These are phyloP conservation scores for Hamamelis virginiana DNA, from an alignment of 164 flowering plant species.

Conservation along the genomic window DNA sequence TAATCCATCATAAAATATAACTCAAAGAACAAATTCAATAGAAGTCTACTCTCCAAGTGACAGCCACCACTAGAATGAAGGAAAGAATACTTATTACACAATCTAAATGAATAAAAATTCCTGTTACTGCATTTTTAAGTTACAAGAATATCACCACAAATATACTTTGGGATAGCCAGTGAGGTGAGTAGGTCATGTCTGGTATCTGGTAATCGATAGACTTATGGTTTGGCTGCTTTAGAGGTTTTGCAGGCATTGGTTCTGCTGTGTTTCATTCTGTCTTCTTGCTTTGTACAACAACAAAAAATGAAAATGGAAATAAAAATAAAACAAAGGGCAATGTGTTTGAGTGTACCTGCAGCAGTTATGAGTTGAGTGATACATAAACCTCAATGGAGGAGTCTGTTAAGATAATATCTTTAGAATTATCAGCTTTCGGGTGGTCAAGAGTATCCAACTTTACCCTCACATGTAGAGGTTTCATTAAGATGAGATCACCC, in stretches of 20 bases:
- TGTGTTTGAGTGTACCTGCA: neutral
- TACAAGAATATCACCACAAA: neutral
- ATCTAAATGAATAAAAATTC: neutral
- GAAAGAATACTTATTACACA: neutral
- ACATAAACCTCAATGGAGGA: slow-evolving; percentile 58
- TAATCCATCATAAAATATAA: too few relatives aligned
- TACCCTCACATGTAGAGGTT: slow-evolving; percentile 62
- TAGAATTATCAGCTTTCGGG: slow-evolving; percentile 52
- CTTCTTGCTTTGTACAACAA: slow-evolving; percentile 3
- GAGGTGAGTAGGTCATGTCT: neutral
- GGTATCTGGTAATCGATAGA: neutral
- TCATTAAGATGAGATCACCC: slow-evolving; percentile 55
- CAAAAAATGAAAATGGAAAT: neutral
- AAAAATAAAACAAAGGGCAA: neutral
- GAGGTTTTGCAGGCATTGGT: neutral
- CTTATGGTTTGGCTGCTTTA: neutral
- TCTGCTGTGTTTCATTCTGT: neutral
- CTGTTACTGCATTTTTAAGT: neutral
- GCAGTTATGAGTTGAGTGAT: slow-evolving; percentile 28
- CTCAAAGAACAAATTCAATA: too few relatives aligned
- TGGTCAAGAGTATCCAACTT: slow-evolving; percentile 45
- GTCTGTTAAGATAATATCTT: slow-evolving; percentile 48
- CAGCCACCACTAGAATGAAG: neutral
- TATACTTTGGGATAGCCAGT: neutral
- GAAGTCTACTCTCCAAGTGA: neutral